phyloP scores from a whole-genome alignment of 208 protist species.

The Trypanosoma theileri region DNA sequence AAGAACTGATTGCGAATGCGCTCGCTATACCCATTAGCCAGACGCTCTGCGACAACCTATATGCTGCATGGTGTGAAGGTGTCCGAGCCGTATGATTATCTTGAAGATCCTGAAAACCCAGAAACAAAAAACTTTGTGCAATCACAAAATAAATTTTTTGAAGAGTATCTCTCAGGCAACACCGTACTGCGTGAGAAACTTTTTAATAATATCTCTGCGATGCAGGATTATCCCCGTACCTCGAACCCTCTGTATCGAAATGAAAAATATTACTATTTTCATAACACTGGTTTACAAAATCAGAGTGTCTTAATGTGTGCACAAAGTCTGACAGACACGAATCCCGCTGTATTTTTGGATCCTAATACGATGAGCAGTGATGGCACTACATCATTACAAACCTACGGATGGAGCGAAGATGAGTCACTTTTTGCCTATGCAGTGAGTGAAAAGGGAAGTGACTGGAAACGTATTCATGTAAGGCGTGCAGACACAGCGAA shows the following conservation, averaged over 20 bases:
- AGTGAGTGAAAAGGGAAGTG: slow-evolving; percentile 86
- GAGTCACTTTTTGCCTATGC: slow-evolving; percentile 86
- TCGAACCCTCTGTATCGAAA: slow-evolving; percentile 57
- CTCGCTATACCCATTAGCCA: slow-evolving; percentile 49
- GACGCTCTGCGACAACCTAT: slow-evolving; percentile 65
- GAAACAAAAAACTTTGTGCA: slow-evolving; percentile 90
- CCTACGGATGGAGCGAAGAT: slow-evolving; percentile 63
- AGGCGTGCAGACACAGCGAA: slow-evolving; percentile 48
- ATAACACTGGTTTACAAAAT: slow-evolving; percentile 93
- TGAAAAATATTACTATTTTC: slow-evolving; percentile 82
- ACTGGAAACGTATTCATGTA: slow-evolving; percentile 89
- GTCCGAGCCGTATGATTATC: slow-evolving; percentile 91
- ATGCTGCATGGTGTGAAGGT: slow-evolving; percentile 70
- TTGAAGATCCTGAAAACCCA: slow-evolving; percentile 86
- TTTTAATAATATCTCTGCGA: slow-evolving; percentile 44
- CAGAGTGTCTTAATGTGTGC: slow-evolving; percentile 74
- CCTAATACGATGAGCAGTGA: slow-evolving; percentile 86
- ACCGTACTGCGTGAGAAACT: slow-evolving; percentile 54
- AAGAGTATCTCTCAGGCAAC: slow-evolving; percentile 60
- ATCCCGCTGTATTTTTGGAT: slow-evolving; percentile 84
- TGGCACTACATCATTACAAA: slow-evolving; percentile 78
- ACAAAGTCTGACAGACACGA: slow-evolving; percentile 32
- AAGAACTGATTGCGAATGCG: slow-evolving; percentile 25
- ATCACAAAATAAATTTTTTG: slow-evolving; percentile 79
- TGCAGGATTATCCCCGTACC: slow-evolving; percentile 85